Evolutionary conservation across 2,329 filamentous ascomycete species (phyloP).

Genomic region (Remersonia thermophila): DNA sequence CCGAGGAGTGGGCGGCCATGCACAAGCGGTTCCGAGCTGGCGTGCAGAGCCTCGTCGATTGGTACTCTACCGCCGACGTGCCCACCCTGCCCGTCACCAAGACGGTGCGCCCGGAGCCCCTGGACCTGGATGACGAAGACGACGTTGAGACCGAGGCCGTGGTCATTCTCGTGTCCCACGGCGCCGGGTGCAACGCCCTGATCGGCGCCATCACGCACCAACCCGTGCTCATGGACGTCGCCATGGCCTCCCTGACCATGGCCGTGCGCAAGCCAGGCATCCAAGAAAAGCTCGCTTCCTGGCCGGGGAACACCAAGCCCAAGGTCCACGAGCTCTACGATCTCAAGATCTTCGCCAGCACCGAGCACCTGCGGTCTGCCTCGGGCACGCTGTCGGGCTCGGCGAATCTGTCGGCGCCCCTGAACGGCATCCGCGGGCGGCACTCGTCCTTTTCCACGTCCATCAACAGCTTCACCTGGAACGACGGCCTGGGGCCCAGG

Average conservation of each 20-base stretch:
- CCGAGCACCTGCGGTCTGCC: constrained; percentile 53
- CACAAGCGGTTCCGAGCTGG: constrained; percentile 78
- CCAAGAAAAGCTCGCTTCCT: constrained; percentile 8
- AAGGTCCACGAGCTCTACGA: constrained; percentile 54
- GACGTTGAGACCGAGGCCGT: constrained; percentile 61
- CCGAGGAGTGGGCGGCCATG: constrained; percentile 94
- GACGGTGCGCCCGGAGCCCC: constrained; percentile 31
- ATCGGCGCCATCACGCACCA: constrained; percentile 87
- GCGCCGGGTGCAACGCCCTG: constrained; percentile 88
- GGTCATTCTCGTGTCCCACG: constrained; percentile 81
- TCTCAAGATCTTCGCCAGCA: constrained; percentile 60
- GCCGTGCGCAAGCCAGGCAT: constrained; percentile 48
- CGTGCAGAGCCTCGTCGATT: constrained; percentile 65
- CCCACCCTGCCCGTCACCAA: constrained; percentile 40
- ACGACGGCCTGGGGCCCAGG: constrained; percentile 24
- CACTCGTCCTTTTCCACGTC: constrained; percentile 29
- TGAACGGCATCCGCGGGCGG: constrained; percentile 26
- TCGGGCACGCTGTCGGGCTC: constrained; percentile 23
- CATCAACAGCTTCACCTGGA: constrained; percentile 12
- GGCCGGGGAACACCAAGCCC: constrained; percentile 8
- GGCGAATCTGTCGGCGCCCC: constrained; percentile 21
- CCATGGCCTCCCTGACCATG: constrained; percentile 83
- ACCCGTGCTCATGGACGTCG: constrained; percentile 80
- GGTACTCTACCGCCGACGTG: constrained; percentile 54
- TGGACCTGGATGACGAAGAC: constrained; percentile 24